Percentiles rank a stretch among this genome's conserved stretches.
Evolutionary conservation across 768 basidiomycete species (phyloP).

Genomic region (Agaricus blazei): DNA sequence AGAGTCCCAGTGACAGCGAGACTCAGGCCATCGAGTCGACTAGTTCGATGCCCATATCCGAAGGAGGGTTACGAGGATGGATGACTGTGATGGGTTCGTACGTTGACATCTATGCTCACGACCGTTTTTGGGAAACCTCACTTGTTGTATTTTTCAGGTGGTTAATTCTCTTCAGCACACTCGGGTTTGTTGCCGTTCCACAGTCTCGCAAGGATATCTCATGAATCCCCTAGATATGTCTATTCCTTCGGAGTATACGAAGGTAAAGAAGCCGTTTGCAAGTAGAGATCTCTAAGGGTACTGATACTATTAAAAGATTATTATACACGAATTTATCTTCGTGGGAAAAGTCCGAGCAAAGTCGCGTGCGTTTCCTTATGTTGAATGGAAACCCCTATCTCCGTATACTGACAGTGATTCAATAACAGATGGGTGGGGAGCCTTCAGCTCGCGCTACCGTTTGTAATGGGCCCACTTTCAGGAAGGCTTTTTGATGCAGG

Average conservation of each 20-base stretch:
- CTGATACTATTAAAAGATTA: constrained; percentile 32
- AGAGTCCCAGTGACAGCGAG: not conserved
- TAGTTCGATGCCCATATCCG: constrained; percentile 13
- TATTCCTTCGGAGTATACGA: constrained; percentile 26
- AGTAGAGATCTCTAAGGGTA: constrained; percentile 14
- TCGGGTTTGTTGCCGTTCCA: constrained; percentile 25
- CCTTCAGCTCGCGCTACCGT: constrained; percentile 40
- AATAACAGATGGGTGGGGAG: constrained; percentile 41
- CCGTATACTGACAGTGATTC: constrained; percentile 1
- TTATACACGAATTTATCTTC: constrained; percentile 33
- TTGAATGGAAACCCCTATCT: not conserved
- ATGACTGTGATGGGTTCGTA: constrained; percentile 40
- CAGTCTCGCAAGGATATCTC: not conserved
- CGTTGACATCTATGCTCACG: constrained; percentile 14
- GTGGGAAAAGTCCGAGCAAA: constrained; percentile 31
- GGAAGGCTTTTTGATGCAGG: constrained; percentile 43
- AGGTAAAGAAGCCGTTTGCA: constrained; percentile 19
- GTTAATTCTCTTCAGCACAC: constrained; percentile 38
- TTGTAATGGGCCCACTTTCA: constrained; percentile 32
- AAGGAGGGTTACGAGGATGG: constrained; percentile 39
- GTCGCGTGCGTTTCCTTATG: constrained; percentile 29
- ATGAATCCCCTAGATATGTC: constrained; percentile 14
- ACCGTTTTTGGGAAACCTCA: not conserved
- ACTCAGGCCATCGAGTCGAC: not conserved
- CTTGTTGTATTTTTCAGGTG: constrained; percentile 21